A percentile compares a stretch with the other conserved stretches of the same genome.
Evolutionary conservation across 306 rosid genomes (phyloP).

Genomic region (Cucumis sativus): DNA sequence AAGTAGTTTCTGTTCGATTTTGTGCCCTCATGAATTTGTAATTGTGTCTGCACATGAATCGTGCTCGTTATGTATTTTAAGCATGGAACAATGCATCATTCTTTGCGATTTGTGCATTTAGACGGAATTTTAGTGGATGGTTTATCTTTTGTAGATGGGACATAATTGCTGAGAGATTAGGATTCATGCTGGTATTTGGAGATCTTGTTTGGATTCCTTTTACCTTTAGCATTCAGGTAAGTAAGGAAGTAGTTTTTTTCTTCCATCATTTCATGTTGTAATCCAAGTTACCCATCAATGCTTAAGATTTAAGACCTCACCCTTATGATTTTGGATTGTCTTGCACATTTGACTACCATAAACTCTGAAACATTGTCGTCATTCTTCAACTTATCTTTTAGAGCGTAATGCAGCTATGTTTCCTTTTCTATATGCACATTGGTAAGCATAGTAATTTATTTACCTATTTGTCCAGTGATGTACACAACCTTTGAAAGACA

Average conservation of each 20-base stretch:
- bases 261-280: not conserved
- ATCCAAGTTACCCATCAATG: not conserved
- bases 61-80: not conserved
- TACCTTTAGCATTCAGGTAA: constrained; percentile 82
- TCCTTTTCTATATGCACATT: not conserved
- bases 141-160: constrained; percentile 62
- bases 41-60: not conserved
- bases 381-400: not conserved
- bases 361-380: not conserved
- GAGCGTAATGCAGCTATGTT: not conserved
- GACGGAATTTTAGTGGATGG: not conserved
- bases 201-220: constrained; percentile 98
- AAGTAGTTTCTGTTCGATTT: not conserved
- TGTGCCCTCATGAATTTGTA: not conserved
- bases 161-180: constrained; percentile 90
- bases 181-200: constrained; percentile 96
- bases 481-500: not conserved
- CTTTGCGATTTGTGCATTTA: not conserved
- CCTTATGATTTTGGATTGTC: not conserved
- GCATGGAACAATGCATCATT: not conserved
- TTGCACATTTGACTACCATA: not conserved
- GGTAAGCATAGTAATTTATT: not conserved
- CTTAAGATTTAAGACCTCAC: not conserved
- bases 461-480: not conserved
- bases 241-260: not conserved